Evolutionary conservation across 768 basidiomycete species (phyloP).

Genomic region (Lactarius evosmus): DNA sequence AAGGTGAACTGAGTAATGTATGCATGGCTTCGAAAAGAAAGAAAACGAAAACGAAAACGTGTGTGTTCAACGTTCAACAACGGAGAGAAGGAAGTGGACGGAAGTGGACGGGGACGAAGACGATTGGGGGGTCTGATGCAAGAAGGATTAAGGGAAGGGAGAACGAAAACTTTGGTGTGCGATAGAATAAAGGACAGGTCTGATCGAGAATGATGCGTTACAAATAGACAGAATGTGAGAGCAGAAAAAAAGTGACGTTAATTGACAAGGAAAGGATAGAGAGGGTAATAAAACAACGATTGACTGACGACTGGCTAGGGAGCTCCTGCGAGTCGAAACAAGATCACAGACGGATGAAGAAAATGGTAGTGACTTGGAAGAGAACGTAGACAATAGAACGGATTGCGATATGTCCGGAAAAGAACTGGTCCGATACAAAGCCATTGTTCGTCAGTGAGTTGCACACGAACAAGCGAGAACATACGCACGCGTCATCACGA

Average conservation of each 20-base stretch:
- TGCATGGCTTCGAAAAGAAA: not conserved
- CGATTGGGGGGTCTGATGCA: not conserved
- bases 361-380: not conserved
- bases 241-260: not conserved
- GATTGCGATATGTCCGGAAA: not conserved
- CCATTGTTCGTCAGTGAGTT: not conserved
- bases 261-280: not conserved
- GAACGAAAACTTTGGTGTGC: not conserved
- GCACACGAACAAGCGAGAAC: not conserved
- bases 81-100: not conserved
- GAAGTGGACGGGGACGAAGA: too few relatives aligned
- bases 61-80: too few relatives aligned
- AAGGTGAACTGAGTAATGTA: not conserved
- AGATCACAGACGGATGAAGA: not conserved
- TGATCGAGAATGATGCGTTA: not conserved
- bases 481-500: constrained; percentile 9
- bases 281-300: not conserved
- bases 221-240: not conserved
- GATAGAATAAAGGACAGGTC: not conserved
- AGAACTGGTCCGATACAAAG: not conserved
- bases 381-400: not conserved
- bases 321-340: too few relatives aligned
- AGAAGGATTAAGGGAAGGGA: not conserved
- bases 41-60: not conserved
- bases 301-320: not conserved